Conservation (phyloP, 495 filamentous ascomycete genomes). For the Aspergillus kassunensis region DNA sequence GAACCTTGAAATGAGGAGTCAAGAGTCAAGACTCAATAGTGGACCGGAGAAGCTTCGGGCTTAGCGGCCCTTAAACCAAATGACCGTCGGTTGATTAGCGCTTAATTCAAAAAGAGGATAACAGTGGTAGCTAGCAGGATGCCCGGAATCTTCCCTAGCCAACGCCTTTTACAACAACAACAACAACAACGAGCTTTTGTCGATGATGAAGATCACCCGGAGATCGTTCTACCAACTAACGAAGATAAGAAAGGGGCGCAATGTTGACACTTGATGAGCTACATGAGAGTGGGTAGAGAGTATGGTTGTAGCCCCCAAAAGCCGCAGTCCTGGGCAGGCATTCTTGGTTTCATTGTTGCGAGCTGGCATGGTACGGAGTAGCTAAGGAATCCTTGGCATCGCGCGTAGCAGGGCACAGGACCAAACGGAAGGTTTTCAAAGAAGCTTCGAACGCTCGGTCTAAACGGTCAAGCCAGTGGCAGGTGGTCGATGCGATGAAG, state of each 20-base stretch:
- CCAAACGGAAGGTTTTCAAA: slow-evolving; percentile 9
- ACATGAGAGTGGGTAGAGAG: background rate
- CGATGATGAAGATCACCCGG: slow-evolving; percentile 11
- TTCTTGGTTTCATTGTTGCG: slow-evolving; percentile 4
- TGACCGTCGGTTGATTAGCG: slow-evolving; percentile 18
- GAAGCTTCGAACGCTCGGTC: slow-evolving; percentile 8
- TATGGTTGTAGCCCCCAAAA: slow-evolving; percentile 12
- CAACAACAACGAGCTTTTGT: slow-evolving; percentile 11
- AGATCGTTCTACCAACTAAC: slow-evolving; percentile 6
- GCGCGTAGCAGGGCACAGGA: slow-evolving; percentile 4
- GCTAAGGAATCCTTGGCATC: slow-evolving; percentile 9
- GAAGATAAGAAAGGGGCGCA: slow-evolving; percentile 1
- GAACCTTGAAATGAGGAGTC: slow-evolving; percentile 15
- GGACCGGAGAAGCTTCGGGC: slow-evolving; percentile 12
- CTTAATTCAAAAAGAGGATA: slow-evolving; percentile 14
- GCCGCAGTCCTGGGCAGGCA: slow-evolving; percentile 4
- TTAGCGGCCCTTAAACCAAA: slow-evolving; percentile 17
- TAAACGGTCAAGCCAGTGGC: slow-evolving; percentile 2
- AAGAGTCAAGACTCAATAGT: too few species aligned
- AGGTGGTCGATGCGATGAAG: slow-evolving; percentile 7
- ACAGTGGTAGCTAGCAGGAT: background rate
- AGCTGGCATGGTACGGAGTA: background rate
- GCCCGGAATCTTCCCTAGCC: background rate
- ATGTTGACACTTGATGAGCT: slow-evolving; percentile 10
- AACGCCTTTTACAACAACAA: slow-evolving; percentile 7